Conservation (phyloP, 495 filamentous ascomycete species). For the Neurospora cerealis region DNA sequence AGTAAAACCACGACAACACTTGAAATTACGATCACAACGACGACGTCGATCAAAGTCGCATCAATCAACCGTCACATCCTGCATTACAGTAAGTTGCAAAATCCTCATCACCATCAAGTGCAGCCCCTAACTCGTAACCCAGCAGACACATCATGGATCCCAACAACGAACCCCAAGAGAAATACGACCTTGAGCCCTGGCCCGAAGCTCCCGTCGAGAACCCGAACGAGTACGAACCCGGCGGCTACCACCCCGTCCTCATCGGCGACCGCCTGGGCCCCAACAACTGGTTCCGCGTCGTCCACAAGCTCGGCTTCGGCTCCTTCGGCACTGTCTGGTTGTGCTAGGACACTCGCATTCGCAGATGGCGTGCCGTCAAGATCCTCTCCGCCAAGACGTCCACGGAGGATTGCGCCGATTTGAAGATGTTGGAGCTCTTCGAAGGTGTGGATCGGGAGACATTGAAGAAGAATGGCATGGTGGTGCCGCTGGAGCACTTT, state of each 20-base stretch:
- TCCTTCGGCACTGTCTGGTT: constrained; percentile 42
- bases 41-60: no score
- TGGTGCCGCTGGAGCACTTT: constrained; percentile 17
- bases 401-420: constrained; percentile 9
- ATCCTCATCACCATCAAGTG: no score
- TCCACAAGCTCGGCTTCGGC: constrained; percentile 40
- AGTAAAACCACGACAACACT: no score
- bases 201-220: neutral
- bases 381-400: constrained; percentile 23
- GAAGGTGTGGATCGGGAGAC: constrained; percentile 5
- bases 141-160: no score
- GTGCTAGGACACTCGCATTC: neutral
- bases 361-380: constrained; percentile 7
- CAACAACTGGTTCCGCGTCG: constrained; percentile 25
- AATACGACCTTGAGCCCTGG: neutral
- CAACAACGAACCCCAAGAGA: no score
- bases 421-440: constrained; percentile 10
- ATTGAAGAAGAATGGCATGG: constrained; percentile 5
- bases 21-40: no score
- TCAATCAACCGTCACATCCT: no score
- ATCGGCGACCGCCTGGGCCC: constrained; percentile 23
- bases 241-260: neutral
- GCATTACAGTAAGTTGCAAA: no score
- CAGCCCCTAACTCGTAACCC: no score
- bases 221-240: neutral